Percentiles rank a stretch among this genome's conserved stretches.
These are phyloP conservation scores for Endothia cerciana DNA, from an alignment of 2,329 filamentous ascomycete species.

Conservation along the genomic window DNA sequence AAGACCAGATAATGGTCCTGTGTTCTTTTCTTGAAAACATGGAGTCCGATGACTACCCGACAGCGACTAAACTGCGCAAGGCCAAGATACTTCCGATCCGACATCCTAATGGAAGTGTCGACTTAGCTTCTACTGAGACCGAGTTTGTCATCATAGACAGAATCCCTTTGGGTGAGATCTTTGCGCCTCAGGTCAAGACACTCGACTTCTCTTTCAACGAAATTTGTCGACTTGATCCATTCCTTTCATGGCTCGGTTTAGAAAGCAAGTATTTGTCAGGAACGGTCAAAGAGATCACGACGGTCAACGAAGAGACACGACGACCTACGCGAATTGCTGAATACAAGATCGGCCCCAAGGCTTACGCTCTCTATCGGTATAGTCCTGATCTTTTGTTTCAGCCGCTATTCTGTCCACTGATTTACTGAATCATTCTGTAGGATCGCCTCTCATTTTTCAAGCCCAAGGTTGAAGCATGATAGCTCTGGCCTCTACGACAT, in stretches of 20 bases:
- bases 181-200: constrained; percentile 37
- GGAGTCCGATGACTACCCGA: background rate
- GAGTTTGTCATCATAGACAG: constrained; percentile 43
- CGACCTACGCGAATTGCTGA: constrained; percentile 31
- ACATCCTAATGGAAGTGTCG: constrained; percentile 28
- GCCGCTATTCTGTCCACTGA: background rate
- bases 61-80: constrained; percentile 12
- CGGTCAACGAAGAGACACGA: constrained; percentile 29
- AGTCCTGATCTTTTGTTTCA: background rate
- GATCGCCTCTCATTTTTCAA: constrained; percentile 37
- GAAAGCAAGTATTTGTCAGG: constrained; percentile 39
- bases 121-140: constrained; percentile 8
- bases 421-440: constrained; percentile 25
- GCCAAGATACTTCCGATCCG: constrained; percentile 35
- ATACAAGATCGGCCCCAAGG: constrained; percentile 34
- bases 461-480: constrained; percentile 29
- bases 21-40: constrained; percentile 37
- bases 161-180: constrained; percentile 34
- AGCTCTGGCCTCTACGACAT: constrained; percentile 33
- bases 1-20: constrained; percentile 38
- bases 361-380: constrained; percentile 42
- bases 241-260: constrained; percentile 42
- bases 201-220: constrained; percentile 44
- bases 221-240: constrained; percentile 35
- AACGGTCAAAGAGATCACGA: constrained; percentile 40